Evolutionary conservation across 106 monocot species (phyloP).

Genomic region (Allium sativum): DNA sequence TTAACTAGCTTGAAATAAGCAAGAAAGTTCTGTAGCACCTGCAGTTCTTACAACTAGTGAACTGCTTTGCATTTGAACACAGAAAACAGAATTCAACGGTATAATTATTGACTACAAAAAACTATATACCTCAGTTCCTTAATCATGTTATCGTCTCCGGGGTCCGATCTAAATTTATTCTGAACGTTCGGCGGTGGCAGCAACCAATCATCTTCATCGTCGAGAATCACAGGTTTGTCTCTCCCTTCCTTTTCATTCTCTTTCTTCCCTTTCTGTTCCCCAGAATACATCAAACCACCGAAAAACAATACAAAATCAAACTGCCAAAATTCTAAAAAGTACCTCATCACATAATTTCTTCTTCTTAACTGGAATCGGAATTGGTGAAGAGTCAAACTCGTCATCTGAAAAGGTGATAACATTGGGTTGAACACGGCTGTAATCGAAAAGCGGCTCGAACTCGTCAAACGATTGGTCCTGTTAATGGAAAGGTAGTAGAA

Average conservation of each 20-base stretch:
- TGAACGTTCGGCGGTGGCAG: constrained; percentile 40
- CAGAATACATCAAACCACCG: background rate
- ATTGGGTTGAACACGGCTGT: constrained; percentile 64
- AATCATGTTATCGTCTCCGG: constrained; percentile 36
- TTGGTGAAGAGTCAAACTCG: constrained; percentile 4
- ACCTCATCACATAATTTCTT: constrained; percentile 2
- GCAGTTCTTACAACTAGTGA: too few relatives aligned
- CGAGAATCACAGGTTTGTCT: constrained; percentile 16
- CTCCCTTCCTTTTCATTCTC: constrained; percentile 2
- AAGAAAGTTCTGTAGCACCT: too few relatives aligned
- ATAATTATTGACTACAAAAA: background rate
- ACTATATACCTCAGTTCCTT: constrained; percentile 56
- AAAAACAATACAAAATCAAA: background rate
- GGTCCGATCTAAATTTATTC: background rate
- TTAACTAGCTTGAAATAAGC: too few relatives aligned
- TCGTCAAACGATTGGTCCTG: constrained; percentile 33
- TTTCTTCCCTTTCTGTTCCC: background rate
- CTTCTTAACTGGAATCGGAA: constrained; percentile 4
- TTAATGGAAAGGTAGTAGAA: background rate
- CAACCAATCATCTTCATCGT: constrained; percentile 63
- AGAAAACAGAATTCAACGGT: background rate
- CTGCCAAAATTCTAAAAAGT: background rate
- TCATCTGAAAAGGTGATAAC: constrained; percentile 17
- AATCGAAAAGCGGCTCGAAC: constrained; percentile 82
- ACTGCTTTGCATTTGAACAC: too few relatives aligned